Conservation (phyloP, 2,329 filamentous ascomycete genomes). For the Colletotrichum limetticola region DNA sequence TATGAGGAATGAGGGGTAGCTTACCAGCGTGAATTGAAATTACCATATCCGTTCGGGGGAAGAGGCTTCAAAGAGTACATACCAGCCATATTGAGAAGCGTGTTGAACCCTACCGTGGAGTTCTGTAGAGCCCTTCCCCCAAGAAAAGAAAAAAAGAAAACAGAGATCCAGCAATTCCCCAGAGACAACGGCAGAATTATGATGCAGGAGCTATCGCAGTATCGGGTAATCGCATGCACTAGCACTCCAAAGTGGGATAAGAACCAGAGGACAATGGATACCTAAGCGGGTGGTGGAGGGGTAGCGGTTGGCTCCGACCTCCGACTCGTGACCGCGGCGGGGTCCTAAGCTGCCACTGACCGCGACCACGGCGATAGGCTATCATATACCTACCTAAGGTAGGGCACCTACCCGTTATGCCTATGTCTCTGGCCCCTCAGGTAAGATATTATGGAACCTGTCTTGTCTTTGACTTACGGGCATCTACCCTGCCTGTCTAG, state of each 20-base stretch:
- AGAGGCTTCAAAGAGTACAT: slow-evolving; percentile 27
- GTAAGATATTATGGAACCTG: no score
- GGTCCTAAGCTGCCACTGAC: not conserved
- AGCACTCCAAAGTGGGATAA: not conserved
- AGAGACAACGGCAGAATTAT: not conserved
- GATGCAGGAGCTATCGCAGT: not conserved
- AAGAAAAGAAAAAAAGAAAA: slow-evolving; percentile 3
- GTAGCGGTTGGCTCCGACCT: slow-evolving; percentile 26
- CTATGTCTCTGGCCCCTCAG: no score
- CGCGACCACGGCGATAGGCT: no score
- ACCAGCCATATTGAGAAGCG: slow-evolving; percentile 35
- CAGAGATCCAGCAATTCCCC: not conserved
- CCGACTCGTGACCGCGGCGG: slow-evolving; percentile 1
- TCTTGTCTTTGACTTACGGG: no score
- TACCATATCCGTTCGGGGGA: not conserved
- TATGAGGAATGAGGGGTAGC: not conserved
- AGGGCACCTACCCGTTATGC: not conserved
- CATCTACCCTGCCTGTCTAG: no score
- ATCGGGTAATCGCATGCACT: slow-evolving; percentile 15
- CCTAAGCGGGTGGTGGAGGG: not conserved
- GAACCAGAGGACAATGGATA: not conserved
- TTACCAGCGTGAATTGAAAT: slow-evolving; percentile 32
- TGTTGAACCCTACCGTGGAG: slow-evolving; percentile 1
- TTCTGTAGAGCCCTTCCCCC: slow-evolving; percentile 19
- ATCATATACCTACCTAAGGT: no score